Evolutionary conservation across 2,329 filamentous ascomycete genomes (phyloP).

Genomic region (Talaromyces atroroseus): DNA sequence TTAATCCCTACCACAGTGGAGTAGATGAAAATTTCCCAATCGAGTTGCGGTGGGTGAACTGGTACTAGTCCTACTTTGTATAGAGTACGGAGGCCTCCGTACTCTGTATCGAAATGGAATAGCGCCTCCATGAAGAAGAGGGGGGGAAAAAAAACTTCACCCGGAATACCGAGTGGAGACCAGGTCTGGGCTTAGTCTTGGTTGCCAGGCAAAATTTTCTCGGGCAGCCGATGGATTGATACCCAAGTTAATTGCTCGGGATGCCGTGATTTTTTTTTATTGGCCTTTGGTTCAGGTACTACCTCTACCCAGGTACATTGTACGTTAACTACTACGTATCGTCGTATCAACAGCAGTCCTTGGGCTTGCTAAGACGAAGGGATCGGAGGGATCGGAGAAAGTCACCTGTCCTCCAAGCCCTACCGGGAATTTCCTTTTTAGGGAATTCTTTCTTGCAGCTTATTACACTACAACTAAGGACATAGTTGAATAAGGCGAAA

Average conservation of each 20-base stretch:
- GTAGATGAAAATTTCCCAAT: no score
- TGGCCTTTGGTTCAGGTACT: neutral
- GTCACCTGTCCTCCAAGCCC: neutral
- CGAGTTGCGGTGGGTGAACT: no score
- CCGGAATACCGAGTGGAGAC: constrained; percentile 1
- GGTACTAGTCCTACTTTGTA: no score
- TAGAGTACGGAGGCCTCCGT: no score
- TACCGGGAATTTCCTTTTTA: neutral
- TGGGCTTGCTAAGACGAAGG: neutral
- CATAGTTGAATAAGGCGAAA: no score
- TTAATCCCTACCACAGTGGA: no score
- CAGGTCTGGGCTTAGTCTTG: neutral
- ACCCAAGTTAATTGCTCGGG: neutral
- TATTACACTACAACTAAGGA: neutral
- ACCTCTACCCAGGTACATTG: neutral
- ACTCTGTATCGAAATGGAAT: no score
- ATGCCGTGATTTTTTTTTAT: constrained; percentile 2
- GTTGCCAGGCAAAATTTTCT: neutral
- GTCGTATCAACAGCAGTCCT: neutral
- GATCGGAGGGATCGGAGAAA: neutral
- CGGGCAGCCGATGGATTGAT: constrained; percentile 6
- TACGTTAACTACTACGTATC: neutral
- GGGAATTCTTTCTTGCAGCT: neutral
- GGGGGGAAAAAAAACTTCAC: neutral
- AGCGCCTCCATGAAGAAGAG: neutral